Evolutionary conservation across 2,329 filamentous ascomycete genomes (phyloP), one percentile per base, ranked within the genome.

Genomic region (Westerdykella aurantiaca): DNA sequence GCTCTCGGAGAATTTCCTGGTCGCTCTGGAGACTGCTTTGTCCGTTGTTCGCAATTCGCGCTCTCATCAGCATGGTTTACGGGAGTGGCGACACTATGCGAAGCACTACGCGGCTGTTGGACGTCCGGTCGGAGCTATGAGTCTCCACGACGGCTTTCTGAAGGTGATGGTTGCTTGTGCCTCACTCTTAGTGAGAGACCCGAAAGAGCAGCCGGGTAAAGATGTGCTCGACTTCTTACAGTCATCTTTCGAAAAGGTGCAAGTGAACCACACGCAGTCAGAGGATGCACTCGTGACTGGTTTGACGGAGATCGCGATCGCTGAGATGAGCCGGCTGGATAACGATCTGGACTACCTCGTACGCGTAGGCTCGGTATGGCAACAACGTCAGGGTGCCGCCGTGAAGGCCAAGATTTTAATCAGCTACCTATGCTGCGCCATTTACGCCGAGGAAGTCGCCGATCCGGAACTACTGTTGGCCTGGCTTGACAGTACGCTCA

Each of bases 341-440:
- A 88, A 89, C 39, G 87, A 87, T 46, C 85, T 88, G 1, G 93
- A 97, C 67, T 97, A 95, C 64, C 75, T 95, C 35, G 83, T 86
- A 55, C 79, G 63, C 14, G 63, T 97, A 45, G 86, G 87, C 44
- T 91, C 90, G 1, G 77, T 83, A 5, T 90, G 85, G 70, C 90
- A 97, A 64, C 91, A 96, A 68, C 82, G 78, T 47, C 77, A 97
- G 43, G 88, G 90, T 4, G 89, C 86, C 57, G 83, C 86, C 6
- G 87, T 94, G 48, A 96, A 95, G 68, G 82, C 86, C 0, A 82
- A 85, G 48, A 85, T 88, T 11, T 69, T 98, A 18, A 82, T 87
- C 43, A 86, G 86, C 47, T 96, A 88, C 57, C 70, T 97, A 39
- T 94, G 90, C 63, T 97, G 91, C 61, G 79, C 85, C 14, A 73